Conservation (phyloP, 306 rosid species). For the Potentilla sterilis region DNA sequence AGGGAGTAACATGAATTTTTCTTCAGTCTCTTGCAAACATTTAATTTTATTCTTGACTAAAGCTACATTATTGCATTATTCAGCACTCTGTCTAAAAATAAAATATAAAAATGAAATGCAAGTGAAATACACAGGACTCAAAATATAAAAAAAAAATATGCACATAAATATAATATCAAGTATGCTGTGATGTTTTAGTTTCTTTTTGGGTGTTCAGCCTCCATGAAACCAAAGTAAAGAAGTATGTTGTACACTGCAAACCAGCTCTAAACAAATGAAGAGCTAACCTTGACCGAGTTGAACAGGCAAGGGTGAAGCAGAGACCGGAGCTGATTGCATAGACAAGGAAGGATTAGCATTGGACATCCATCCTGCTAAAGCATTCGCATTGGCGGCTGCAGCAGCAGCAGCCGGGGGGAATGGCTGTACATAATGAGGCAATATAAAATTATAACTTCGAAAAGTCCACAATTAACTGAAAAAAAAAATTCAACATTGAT, state of each 20-base stretch:
- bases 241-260: neutral
- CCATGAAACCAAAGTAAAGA: neutral
- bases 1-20: neutral
- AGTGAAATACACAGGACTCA: neutral
- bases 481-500: neutral
- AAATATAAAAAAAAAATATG: neutral
- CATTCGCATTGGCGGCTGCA: conserved; percentile 35
- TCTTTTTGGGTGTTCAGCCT: neutral
- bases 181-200: neutral
- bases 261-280: conserved; percentile 23
- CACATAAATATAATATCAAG: neutral
- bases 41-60: neutral
- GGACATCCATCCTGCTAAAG: conserved; percentile 42
- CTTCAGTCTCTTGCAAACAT: neutral
- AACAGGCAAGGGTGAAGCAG: conserved; percentile 40
- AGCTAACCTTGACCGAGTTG: conserved; percentile 45
- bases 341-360: conserved; percentile 41
- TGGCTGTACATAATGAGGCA: conserved; percentile 35
- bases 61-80: neutral
- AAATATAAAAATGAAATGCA: neutral
- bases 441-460: neutral
- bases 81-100: neutral
- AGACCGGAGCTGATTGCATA: conserved; percentile 29
- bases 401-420: conserved; percentile 36
- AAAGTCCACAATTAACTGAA: conserved; percentile 1